phyloP scores from a whole-genome alignment of 2,329 filamentous ascomycete genomes.

The Microdochium bolleyi region DNA sequence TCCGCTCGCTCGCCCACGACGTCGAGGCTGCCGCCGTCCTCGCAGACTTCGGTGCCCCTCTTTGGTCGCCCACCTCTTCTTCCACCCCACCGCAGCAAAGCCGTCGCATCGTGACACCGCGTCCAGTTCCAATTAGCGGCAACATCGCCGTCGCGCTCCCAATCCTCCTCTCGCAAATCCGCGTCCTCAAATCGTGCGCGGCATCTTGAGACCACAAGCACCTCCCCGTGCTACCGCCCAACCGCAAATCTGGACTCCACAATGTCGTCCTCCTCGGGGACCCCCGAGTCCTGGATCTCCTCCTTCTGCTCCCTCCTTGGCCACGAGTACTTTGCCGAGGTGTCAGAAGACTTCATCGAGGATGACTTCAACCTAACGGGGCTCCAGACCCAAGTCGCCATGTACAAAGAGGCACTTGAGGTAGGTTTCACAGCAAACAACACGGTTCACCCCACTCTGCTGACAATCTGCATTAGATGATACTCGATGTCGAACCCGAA shows the following conservation, averaged over 20 bases:
- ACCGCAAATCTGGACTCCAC: slow-evolving; percentile 8
- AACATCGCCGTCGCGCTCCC: neutral
- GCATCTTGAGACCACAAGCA: neutral
- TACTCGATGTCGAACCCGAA: slow-evolving; percentile 94
- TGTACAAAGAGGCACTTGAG: slow-evolving; percentile 98
- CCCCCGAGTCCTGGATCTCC: slow-evolving; percentile 90
- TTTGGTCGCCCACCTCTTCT: neutral
- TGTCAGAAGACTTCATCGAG: slow-evolving; percentile 98
- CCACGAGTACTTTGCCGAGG: slow-evolving; percentile 98
- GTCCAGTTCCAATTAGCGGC: neutral
- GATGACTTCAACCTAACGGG: slow-evolving; percentile 99
- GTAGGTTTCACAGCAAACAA: slow-evolving; percentile 25
- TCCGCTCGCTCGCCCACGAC: neutral
- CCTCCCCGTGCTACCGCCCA: neutral
- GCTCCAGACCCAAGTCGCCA: slow-evolving; percentile 86
- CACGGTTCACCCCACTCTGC: neutral
- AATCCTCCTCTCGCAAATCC: neutral
- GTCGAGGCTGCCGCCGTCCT: neutral
- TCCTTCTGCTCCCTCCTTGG: slow-evolving; percentile 93
- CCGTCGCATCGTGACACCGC: neutral
- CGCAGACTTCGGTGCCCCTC: neutral
- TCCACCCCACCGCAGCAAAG: neutral
- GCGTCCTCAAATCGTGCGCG: neutral
- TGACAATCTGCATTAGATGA: slow-evolving; percentile 56
- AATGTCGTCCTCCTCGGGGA: slow-evolving; percentile 54